Percentiles rank a stretch among this genome's conserved stretches.
Evolutionary conservation across 176 grass and related monocot species (phyloP).

Genomic region (Puccinellia tenuiflora): DNA sequence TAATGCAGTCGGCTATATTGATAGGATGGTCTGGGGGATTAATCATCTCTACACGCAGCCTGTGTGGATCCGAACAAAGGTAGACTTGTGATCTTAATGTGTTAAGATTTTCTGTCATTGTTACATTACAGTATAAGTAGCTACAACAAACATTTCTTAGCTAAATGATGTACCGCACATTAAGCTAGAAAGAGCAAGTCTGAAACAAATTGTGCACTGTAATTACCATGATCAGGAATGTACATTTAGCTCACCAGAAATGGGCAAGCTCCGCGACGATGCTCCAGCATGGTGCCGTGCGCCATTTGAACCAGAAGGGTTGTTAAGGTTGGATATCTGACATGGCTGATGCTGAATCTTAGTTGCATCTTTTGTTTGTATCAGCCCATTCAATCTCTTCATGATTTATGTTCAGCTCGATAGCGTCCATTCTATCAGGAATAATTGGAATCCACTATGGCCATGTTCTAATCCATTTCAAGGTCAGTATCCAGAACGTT

Average conservation of each 20-base stretch:
- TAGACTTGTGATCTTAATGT: not conserved
- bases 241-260: conserved; percentile 44
- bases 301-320: conserved; percentile 66
- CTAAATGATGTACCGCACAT: not conserved
- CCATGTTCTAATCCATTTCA: conserved; percentile 48
- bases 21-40: conserved; percentile 59
- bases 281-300: conserved; percentile 57
- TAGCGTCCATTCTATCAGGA: conserved; percentile 45
- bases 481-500: conserved; percentile 25
- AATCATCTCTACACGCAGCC: conserved; percentile 62
- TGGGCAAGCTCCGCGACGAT: conserved; percentile 38
- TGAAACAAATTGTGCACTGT: not conserved
- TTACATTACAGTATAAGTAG: not conserved
- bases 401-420: conserved; percentile 27
- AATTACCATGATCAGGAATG: conserved; percentile 30
- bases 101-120: not conserved
- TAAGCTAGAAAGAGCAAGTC: not conserved
- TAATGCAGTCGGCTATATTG: conserved; percentile 64
- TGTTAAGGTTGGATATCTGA: conserved; percentile 40
- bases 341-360: not conserved
- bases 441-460: conserved; percentile 55
- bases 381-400: not conserved
- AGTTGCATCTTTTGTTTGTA: not conserved
- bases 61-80: conserved; percentile 67
- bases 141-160: not conserved